phyloP scores from a whole-genome alignment of 2,329 filamentous ascomycete genomes.

The Trichophyton mentagrophytes region DNA sequence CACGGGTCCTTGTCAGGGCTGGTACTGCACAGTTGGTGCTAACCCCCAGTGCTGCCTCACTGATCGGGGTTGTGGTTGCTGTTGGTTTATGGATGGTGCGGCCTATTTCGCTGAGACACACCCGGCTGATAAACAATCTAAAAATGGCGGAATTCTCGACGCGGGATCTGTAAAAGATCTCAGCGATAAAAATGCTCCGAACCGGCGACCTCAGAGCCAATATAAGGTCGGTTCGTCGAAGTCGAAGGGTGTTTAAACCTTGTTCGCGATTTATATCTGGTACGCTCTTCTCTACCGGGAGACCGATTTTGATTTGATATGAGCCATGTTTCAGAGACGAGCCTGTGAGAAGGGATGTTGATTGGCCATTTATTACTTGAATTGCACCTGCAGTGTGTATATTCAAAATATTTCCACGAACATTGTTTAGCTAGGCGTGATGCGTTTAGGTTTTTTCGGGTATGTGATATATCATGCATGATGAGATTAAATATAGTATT shows the following conservation, averaged over 20 bases:
- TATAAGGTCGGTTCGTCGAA: background rate
- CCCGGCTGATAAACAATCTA: background rate
- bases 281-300: too few species aligned
- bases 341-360: background rate
- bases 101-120: background rate
- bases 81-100: background rate
- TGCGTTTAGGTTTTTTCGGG: background rate
- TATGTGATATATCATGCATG: too few species aligned
- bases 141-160: background rate
- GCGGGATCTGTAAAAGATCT: background rate
- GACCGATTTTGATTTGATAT: too few species aligned
- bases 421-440: background rate
- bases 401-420: background rate
- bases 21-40: background rate
- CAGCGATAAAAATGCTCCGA: background rate
- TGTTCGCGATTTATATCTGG: too few species aligned
- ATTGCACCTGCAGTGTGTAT: background rate
- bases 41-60: background rate
- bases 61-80: background rate
- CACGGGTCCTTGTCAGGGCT: background rate
- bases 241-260: too few species aligned
- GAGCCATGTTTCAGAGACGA: too few species aligned
- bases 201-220: background rate
- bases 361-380: background rate
- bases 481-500: background rate